A percentile compares a stretch with the other conserved stretches of the same genome.
These are phyloP conservation scores for Scleroderma bovista DNA, from an alignment of 768 basidiomycete species.

Conservation along the genomic window DNA sequence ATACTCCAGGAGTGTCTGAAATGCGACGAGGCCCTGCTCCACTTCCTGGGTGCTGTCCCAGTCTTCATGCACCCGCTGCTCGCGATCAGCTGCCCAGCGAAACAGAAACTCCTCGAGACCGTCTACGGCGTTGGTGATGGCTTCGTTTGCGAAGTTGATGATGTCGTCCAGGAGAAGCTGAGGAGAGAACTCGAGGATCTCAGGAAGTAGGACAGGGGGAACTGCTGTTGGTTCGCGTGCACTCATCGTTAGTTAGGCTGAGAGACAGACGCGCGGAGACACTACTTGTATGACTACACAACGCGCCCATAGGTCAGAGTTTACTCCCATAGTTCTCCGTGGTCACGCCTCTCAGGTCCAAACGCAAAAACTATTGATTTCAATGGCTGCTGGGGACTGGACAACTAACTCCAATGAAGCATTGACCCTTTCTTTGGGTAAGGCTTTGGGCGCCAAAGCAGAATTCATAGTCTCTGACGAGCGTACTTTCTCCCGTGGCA, in stretches of 20 bases:
- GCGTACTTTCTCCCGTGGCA: background rate
- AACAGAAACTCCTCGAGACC: conserved; percentile 75
- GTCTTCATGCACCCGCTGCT: conserved; percentile 38
- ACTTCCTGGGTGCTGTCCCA: conserved; percentile 65
- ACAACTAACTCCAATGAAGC: conserved; percentile 76
- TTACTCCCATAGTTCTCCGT: background rate
- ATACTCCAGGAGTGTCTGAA: conserved; percentile 83
- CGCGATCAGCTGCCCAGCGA: conserved; percentile 67
- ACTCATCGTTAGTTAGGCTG: conserved; percentile 15
- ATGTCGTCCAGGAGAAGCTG: conserved; percentile 84
- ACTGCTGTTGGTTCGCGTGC: conserved; percentile 24
- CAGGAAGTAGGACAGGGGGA: conserved; percentile 53
- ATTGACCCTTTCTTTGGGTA: conserved; percentile 70
- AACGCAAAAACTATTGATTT: background rate
- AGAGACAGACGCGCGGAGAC: background rate
- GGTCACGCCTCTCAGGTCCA: background rate
- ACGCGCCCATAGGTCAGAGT: conserved; percentile 15
- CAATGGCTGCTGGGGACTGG: conserved; percentile 48
- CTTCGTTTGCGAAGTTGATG: conserved; percentile 75
- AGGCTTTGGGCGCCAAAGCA: background rate
- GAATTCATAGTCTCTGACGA: background rate
- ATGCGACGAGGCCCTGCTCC: conserved; percentile 76
- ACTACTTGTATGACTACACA: conserved; percentile 20
- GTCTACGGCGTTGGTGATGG: conserved; percentile 71
- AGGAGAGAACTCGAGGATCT: conserved; percentile 80